A percentile compares a stretch with the other conserved stretches of the same genome.
Evolutionary conservation across 495 filamentous ascomycete species (phyloP).

Genomic region (Aspergillus bridgeri): DNA sequence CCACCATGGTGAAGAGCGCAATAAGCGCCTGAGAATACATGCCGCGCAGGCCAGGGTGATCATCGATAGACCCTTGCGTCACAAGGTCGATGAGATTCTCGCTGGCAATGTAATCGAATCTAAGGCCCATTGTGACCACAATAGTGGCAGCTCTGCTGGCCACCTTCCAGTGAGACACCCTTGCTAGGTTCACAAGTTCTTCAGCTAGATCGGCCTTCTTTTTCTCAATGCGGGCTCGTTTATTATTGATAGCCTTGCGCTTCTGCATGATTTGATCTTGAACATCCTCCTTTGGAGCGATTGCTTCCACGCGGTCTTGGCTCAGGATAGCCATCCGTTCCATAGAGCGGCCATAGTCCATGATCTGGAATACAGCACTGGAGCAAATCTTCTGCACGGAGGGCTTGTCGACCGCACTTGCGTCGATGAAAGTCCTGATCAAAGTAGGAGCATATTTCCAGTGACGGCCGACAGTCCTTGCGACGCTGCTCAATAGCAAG

Average conservation of each 20-base stretch:
- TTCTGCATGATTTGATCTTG: slow-evolving; percentile 60
- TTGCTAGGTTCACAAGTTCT: slow-evolving; percentile 74
- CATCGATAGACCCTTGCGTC: slow-evolving; percentile 77
- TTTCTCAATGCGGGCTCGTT: slow-evolving; percentile 69
- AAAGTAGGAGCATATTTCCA: slow-evolving; percentile 89
- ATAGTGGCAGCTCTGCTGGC: slow-evolving; percentile 84
- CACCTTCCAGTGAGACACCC: slow-evolving; percentile 90
- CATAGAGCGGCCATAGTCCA: slow-evolving; percentile 84
- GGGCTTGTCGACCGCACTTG: slow-evolving; percentile 84
- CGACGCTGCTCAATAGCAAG: slow-evolving; percentile 79
- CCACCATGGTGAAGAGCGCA: slow-evolving; percentile 74
- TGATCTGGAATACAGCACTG: slow-evolving; percentile 74
- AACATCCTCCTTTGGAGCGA: slow-evolving; percentile 70
- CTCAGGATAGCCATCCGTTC: slow-evolving; percentile 87
- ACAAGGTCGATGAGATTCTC: slow-evolving; percentile 81
- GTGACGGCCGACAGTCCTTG: slow-evolving; percentile 81
- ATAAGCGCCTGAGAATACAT: slow-evolving; percentile 79
- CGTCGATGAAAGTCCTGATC: slow-evolving; percentile 83
- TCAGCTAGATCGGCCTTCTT: slow-evolving; percentile 78
- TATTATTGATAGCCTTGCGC: slow-evolving; percentile 64
- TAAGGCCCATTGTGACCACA: slow-evolving; percentile 79
- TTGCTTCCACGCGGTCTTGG: slow-evolving; percentile 62
- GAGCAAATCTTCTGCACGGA: slow-evolving; percentile 89
- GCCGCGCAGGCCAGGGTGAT: slow-evolving; percentile 78
- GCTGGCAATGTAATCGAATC: slow-evolving; percentile 83